A percentile compares a stretch with the other conserved stretches of the same genome.
Evolutionary conservation across 495 filamentous ascomycete genomes (phyloP).

Genomic region (Ascodesmis nigricans): DNA sequence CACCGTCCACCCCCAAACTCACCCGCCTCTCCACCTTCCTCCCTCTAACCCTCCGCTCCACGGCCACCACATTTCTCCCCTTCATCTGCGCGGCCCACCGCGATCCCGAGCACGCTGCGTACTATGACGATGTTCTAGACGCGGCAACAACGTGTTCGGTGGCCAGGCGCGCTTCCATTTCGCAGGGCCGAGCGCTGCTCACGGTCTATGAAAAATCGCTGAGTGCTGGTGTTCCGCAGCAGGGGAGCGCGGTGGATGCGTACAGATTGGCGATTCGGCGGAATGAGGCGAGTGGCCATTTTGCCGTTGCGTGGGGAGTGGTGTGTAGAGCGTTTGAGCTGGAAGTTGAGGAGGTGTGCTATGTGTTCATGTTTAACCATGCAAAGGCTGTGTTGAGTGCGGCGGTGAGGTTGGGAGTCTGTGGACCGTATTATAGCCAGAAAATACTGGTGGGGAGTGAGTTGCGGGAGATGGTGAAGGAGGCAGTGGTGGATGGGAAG

Average conservation of each 20-base stretch:
- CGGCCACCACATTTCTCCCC: conserved; percentile 60
- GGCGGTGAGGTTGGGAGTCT: conserved; percentile 64
- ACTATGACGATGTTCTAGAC: conserved; percentile 74
- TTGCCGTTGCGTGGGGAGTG: conserved; percentile 33
- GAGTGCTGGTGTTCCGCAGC: conserved; percentile 3
- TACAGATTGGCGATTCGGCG: not conserved
- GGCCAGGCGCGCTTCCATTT: conserved; percentile 57
- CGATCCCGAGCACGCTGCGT: conserved; percentile 26
- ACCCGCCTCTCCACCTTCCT: conserved; percentile 51
- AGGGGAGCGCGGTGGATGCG: not conserved
- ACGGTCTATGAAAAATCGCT: conserved; percentile 65
- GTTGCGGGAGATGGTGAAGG: conserved; percentile 38
- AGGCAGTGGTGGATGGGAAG: conserved; percentile 39
- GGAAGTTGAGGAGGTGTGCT: conserved; percentile 41
- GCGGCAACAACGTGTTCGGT: conserved; percentile 73
- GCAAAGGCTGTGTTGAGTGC: conserved; percentile 74
- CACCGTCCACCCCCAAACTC: conserved; percentile 20
- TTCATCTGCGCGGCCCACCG: conserved; percentile 61
- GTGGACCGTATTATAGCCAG: conserved; percentile 88
- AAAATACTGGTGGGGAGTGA: conserved; percentile 45
- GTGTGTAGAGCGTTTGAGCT: conserved; percentile 26
- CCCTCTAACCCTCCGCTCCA: conserved; percentile 48
- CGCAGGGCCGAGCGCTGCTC: conserved; percentile 68
- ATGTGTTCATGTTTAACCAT: conserved; percentile 72
- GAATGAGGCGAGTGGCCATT: not conserved